These are phyloP conservation scores for Quercus alba DNA, from an alignment of 306 rosid genomes.

Conservation along the genomic window DNA sequence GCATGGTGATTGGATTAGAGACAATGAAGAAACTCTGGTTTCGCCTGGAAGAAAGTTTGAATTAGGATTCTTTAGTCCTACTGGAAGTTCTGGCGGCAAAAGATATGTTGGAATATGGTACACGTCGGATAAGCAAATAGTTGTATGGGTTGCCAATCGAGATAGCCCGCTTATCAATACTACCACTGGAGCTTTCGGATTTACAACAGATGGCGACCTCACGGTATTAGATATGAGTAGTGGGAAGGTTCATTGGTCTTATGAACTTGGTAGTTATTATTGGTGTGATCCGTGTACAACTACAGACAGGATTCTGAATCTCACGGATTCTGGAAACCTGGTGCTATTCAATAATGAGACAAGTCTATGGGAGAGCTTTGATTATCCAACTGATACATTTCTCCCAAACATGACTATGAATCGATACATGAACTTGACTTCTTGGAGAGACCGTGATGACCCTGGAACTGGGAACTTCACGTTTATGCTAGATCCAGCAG, in stretches of 20 bases:
- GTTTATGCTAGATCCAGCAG: not conserved
- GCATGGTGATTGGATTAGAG: not conserved
- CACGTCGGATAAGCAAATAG: not conserved
- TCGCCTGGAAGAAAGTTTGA: slow-evolving; percentile 21
- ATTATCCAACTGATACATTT: slow-evolving; percentile 48
- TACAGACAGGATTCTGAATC: slow-evolving; percentile 11
- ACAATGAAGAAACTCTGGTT: not conserved
- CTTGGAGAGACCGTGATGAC: slow-evolving; percentile 18
- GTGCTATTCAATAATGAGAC: not conserved
- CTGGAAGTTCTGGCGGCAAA: not conserved
- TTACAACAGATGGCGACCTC: slow-evolving; percentile 28
- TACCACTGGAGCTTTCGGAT: slow-evolving; percentile 15
- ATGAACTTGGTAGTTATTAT: not conserved
- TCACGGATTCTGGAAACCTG: slow-evolving; percentile 44
- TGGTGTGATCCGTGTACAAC: not conserved
- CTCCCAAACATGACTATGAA: slow-evolving; percentile 46
- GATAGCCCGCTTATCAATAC: not conserved
- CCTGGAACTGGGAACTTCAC: slow-evolving; percentile 2
- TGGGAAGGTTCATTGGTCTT: slow-evolving; percentile 11
- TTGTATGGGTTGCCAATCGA: slow-evolving; percentile 57
- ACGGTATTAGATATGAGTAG: not conserved
- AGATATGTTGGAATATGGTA: slow-evolving; percentile 44
- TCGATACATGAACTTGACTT: not conserved
- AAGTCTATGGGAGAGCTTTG: slow-evolving; percentile 46
- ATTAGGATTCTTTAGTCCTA: slow-evolving; percentile 33